Percentiles rank a stretch among this genome's conserved stretches.
These are phyloP conservation scores for Rhizophagus sp. DNA, from an alignment of 192 early-diverging fungal genomes.

Conservation along the genomic window DNA sequence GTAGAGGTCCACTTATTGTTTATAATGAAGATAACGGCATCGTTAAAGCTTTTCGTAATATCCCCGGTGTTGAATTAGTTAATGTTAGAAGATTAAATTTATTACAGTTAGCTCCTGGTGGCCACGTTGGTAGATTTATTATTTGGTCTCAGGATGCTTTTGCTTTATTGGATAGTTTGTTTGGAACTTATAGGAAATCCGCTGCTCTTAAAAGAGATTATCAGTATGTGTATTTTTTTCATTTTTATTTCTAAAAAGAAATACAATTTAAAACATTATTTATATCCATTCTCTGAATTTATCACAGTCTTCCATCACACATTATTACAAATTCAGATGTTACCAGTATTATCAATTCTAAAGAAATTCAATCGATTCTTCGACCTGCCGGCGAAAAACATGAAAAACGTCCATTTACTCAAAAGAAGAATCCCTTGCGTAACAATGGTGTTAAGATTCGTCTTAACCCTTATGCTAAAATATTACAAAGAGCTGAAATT, in stretches of 20 bases:
- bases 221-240: neutral
- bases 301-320: conserved; percentile 78
- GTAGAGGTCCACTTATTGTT: conserved; percentile 95
- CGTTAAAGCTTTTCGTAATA: conserved; percentile 95
- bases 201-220: conserved; percentile 89
- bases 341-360: conserved; percentile 92
- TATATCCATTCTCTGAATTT: neutral
- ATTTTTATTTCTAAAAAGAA: neutral
- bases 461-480: conserved; percentile 96
- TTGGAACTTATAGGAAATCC: conserved; percentile 79
- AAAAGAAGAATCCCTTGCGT: conserved; percentile 99
- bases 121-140: conserved; percentile 98
- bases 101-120: conserved; percentile 97
- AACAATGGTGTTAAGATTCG: conserved; percentile 89
- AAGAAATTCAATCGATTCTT: conserved; percentile 94
- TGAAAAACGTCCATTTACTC: conserved; percentile 90
- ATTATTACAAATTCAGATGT: conserved; percentile 95
- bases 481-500: conserved; percentile 78
- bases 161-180: conserved; percentile 88
- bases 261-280: neutral
- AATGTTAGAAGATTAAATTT: conserved; percentile 92
- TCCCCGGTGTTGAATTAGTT: conserved; percentile 96
- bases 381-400: conserved; percentile 76
- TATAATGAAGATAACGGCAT: conserved; percentile 94
- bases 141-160: conserved; percentile 98